These are phyloP conservation scores for Talaromyces wortmannii DNA, from an alignment of 495 filamentous ascomycete genomes.

Conservation along the genomic window DNA sequence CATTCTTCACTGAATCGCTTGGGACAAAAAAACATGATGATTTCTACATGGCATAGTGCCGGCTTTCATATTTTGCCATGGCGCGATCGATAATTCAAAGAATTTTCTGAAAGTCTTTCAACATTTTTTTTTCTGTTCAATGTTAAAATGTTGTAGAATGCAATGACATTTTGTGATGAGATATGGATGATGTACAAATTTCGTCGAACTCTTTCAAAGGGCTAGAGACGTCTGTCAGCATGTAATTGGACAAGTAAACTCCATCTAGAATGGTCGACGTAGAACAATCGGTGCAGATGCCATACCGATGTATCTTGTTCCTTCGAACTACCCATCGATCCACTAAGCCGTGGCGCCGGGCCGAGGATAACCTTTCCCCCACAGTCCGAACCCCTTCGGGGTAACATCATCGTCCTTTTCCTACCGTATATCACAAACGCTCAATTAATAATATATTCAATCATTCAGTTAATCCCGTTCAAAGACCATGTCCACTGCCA, in stretches of 20 bases:
- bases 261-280: too few species aligned
- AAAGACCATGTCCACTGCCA: slow-evolving; percentile 44
- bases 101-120: slow-evolving; percentile 14
- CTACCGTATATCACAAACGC: too few species aligned
- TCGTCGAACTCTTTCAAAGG: neutral
- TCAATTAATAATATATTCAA: too few species aligned
- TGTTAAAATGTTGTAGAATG: neutral
- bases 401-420: too few species aligned
- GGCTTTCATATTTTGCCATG: slow-evolving; percentile 37
- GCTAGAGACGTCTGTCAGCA: too few species aligned
- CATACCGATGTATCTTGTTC: too few species aligned
- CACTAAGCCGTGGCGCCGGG: too few species aligned
- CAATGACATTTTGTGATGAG: neutral
- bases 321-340: too few species aligned
- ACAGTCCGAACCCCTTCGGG: too few species aligned
- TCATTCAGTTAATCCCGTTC: neutral
- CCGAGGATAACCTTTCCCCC: too few species aligned
- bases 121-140: slow-evolving; percentile 24
- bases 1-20: slow-evolving; percentile 34
- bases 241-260: too few species aligned
- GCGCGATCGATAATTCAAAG: slow-evolving; percentile 38
- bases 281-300: too few species aligned
- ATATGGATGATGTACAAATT: neutral
- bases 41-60: slow-evolving; percentile 32
- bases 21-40: slow-evolving; percentile 30